Evolutionary conservation across 345 rosid species (phyloP), one percentile per base, ranked within the genome.

Genomic region (Balakata baccata): DNA sequence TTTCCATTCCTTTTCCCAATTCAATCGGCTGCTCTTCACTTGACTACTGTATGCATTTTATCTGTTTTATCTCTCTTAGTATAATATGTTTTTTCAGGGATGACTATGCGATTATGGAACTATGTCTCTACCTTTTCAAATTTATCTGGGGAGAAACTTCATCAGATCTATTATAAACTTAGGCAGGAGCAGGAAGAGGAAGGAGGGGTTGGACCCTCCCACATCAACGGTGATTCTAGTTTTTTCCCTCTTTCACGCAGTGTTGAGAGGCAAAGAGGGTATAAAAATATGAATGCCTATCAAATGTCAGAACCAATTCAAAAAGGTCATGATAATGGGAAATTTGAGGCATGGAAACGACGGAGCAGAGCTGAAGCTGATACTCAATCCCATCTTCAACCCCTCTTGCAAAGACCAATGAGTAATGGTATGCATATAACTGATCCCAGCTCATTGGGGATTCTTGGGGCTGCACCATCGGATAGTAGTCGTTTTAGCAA

Each of bases 41-140:
- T 66, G 69, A 16, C 34, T 29, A 16, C 34, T 29, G 20, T 29
- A 5, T 45, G 34, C 51, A 11, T 17, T 49, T 39, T 59, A 43
- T 6, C 8, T 1, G 37, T 64, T 17, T 43, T 8, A 63, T 12
- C 18, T 53, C 37, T 43, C 12, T 29, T 12, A 70, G 17, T 51
- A 54, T 37, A 23, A 57, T 37, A 57, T 56, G 47, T 50, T 17
- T 57, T 83, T 85, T 75, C 90, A 96, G 99, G 96, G 82, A 91
- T 93, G 97, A 85, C 85, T 0, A 85, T 76, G 80, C 84, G 98
- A 73, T 74, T 96, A 75, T 96, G 99, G 99, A 93, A 96, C 49
- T 96, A 93, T 63, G 98, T 96, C 23, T 96, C 99, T 23, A 90
- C 91, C 4, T 96, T 87, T 82, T 96, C 99, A 60, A 96, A 96